These are phyloP conservation scores for Tulasnella sp. DNA, from an alignment of 768 basidiomycete genomes.

Conservation along the genomic window DNA sequence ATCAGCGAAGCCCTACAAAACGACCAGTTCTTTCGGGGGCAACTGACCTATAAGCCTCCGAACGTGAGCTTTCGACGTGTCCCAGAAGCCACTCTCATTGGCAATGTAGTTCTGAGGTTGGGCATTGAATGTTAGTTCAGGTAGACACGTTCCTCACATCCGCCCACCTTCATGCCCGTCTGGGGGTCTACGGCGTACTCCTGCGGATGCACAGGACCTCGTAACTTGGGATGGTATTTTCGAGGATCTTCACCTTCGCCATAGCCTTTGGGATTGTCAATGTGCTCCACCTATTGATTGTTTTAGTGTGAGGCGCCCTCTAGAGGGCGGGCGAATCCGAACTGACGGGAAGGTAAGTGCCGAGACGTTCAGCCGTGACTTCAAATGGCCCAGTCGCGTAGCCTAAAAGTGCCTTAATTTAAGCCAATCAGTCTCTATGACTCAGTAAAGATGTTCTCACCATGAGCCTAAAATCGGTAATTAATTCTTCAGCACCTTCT, in stretches of 20 bases:
- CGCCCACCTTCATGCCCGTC: slow-evolving; percentile 89
- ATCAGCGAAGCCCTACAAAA: neutral
- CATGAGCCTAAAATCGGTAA: slow-evolving; percentile 47
- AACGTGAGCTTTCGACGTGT: slow-evolving; percentile 74
- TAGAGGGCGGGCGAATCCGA: neutral
- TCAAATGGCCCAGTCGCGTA: slow-evolving; percentile 81
- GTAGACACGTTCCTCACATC: no score
- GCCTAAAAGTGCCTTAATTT: slow-evolving; percentile 26
- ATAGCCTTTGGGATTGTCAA: slow-evolving; percentile 89
- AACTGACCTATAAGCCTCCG: slow-evolving; percentile 53
- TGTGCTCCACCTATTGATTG: slow-evolving; percentile 65
- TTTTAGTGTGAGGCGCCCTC: neutral
- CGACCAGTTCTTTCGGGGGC: neutral
- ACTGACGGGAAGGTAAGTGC: slow-evolving; percentile 70
- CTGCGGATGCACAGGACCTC: slow-evolving; percentile 73
- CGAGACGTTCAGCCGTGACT: slow-evolving; percentile 76
- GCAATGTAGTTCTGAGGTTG: slow-evolving; percentile 67
- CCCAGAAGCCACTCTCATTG: slow-evolving; percentile 69
- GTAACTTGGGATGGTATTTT: slow-evolving; percentile 63
- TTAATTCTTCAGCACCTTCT: neutral
- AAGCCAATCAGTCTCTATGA: no score
- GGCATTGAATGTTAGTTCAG: neutral
- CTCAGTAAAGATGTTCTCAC: neutral
- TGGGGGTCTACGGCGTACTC: slow-evolving; percentile 79
- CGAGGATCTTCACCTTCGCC: slow-evolving; percentile 74